Evolutionary conservation across 225 moss, liverwort and hornwort species (phyloP).

Genomic region (Bryoerythrophyllum caledonicum): DNA sequence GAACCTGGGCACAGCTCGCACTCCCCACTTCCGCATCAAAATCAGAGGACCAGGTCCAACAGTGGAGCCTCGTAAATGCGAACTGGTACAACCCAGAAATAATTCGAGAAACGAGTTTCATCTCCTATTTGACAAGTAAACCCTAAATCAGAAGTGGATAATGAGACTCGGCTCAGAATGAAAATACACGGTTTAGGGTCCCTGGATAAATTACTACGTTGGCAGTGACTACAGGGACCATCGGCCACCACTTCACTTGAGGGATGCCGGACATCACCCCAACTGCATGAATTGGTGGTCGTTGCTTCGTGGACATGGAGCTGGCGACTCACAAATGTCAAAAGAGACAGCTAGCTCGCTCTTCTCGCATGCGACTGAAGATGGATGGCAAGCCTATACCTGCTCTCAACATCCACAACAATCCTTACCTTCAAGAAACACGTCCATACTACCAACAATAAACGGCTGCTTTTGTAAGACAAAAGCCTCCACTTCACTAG

Average conservation of each 20-base stretch:
- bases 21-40: slow-evolving; percentile 79
- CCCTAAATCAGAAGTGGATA: neutral
- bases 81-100: neutral
- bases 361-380: neutral
- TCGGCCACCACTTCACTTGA: neutral
- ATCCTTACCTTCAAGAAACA: neutral
- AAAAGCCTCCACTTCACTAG: neutral
- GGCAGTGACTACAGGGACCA: neutral
- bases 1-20: slow-evolving; percentile 87
- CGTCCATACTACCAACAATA: neutral
- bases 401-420: slow-evolving; percentile 11
- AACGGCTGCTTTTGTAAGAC: neutral
- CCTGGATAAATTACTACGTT: neutral
- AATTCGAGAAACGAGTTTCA: neutral
- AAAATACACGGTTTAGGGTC: neutral
- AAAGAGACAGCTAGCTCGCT: neutral
- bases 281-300: neutral
- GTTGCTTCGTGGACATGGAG: neutral
- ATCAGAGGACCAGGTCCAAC: neutral
- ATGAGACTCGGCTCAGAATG: neutral
- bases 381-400: neutral
- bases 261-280: neutral
- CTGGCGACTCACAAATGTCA: neutral
- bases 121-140: neutral
- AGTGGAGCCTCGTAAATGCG: neutral